Evolutionary conservation across 139 green algal species (phyloP).

Genomic region (Astrephomene gubernaculifera): DNA sequence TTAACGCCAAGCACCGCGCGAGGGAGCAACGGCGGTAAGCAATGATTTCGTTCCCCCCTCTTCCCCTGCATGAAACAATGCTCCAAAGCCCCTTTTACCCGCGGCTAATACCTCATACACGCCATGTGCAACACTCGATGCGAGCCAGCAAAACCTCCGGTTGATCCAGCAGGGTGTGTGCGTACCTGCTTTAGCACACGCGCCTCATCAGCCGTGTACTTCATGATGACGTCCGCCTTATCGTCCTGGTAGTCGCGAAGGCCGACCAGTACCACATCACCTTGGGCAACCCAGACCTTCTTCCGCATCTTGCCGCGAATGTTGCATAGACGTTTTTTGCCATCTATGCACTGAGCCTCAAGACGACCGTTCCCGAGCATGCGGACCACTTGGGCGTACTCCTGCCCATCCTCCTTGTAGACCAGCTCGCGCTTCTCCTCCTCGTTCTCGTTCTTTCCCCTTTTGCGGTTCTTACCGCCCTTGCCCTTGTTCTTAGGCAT

Average conservation of each 20-base stretch:
- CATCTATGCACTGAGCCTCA: slow-evolving; percentile 98
- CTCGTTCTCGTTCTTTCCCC: slow-evolving; percentile 92
- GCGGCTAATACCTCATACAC: too few relatives aligned
- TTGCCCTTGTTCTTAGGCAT: slow-evolving; percentile 77
- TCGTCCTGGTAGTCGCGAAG: slow-evolving; percentile 99
- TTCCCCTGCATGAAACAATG: too few relatives aligned
- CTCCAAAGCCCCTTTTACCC: too few relatives aligned
- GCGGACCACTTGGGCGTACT: slow-evolving; percentile 91
- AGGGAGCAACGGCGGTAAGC: too few relatives aligned
- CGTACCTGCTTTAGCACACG: slow-evolving; percentile 82
- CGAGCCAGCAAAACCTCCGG: too few relatives aligned
- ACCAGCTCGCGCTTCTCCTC: slow-evolving; percentile 99
- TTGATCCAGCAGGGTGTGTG: too few relatives aligned
- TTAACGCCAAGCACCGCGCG: too few relatives aligned
- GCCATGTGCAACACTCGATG: too few relatives aligned
- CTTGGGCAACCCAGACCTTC: slow-evolving; percentile 91
- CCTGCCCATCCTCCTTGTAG: slow-evolving; percentile 99
- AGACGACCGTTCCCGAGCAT: slow-evolving; percentile 99
- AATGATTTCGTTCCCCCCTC: too few relatives aligned
- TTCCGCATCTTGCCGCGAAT: slow-evolving; percentile 99
- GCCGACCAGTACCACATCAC: slow-evolving; percentile 98
- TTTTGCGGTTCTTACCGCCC: slow-evolving; percentile 64
- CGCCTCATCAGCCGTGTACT: slow-evolving; percentile 85
- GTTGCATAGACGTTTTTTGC: slow-evolving; percentile 97
- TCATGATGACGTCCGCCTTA: slow-evolving; percentile 99